Percentiles rank a stretch among this genome's conserved stretches.
phyloP scores from a whole-genome alignment of 257 asterid species.

The Nicotiana tabacum region DNA sequence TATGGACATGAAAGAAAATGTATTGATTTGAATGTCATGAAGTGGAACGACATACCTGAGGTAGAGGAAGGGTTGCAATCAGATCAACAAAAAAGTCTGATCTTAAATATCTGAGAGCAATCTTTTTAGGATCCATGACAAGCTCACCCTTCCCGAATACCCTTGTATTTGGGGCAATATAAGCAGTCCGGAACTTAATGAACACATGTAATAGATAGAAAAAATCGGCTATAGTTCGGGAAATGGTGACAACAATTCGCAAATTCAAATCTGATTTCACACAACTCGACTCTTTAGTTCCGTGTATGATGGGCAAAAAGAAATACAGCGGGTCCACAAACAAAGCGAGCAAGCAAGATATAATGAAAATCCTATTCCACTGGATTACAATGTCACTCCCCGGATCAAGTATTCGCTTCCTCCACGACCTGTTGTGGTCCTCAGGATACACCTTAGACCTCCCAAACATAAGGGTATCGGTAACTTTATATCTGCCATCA shows the following conservation, averaged over 20 bases:
- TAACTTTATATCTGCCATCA: constrained; percentile 41
- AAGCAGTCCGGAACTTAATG: constrained; percentile 88
- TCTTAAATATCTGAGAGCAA: constrained; percentile 65
- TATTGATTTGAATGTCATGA: not conserved
- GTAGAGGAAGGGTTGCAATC: constrained; percentile 83
- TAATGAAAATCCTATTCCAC: constrained; percentile 86
- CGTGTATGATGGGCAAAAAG: constrained; percentile 75
- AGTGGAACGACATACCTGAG: constrained; percentile 55
- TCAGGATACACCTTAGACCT: constrained; percentile 51
- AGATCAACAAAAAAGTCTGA: constrained; percentile 82
- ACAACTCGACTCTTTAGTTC: constrained; percentile 54
- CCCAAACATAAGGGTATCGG: constrained; percentile 46
- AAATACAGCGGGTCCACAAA: constrained; percentile 84
- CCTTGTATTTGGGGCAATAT: constrained; percentile 87
- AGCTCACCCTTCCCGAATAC: constrained; percentile 98
- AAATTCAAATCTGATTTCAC: constrained; percentile 64
- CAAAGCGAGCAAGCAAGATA: constrained; percentile 78
- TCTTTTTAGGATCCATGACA: constrained; percentile 87
- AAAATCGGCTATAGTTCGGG: constrained; percentile 81
- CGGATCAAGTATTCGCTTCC: constrained; percentile 75
- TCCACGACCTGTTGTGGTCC: constrained; percentile 45
- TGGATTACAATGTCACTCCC: constrained; percentile 81
- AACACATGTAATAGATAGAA: constrained; percentile 78
- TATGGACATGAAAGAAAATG: not conserved
- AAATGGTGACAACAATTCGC: constrained; percentile 71